phyloP scores from a whole-genome alignment of 2,329 filamentous ascomycete species.

The Emergomyces pasteurianus region DNA sequence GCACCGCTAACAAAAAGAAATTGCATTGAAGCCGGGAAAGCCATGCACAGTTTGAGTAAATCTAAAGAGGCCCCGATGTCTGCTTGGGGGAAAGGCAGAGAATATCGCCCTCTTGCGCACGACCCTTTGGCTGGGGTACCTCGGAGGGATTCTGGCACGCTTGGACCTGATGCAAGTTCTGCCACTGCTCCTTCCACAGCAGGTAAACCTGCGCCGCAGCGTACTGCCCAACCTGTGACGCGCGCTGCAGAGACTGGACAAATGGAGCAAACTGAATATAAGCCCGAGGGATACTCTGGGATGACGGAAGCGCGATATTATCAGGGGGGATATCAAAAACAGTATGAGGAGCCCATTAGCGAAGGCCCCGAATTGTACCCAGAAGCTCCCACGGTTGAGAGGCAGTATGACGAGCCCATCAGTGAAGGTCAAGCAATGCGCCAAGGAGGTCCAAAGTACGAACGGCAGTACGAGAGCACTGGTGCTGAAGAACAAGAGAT shows the following conservation, averaged over 20 bases:
- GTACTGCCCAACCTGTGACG: neutral
- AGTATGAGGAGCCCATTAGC: neutral
- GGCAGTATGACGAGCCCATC: neutral
- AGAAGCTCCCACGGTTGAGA: neutral
- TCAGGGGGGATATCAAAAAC: neutral
- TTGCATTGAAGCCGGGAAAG: neutral
- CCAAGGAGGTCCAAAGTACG: neutral
- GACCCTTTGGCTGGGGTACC: slow-evolving; percentile 3
- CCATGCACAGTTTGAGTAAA: neutral
- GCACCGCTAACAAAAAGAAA: neutral
- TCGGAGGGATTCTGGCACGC: neutral
- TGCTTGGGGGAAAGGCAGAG: slow-evolving; percentile 1
- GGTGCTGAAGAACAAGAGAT: neutral
- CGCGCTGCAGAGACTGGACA: neutral
- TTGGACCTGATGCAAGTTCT: neutral
- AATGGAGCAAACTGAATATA: neutral
- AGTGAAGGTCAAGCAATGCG: neutral
- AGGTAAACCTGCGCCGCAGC: neutral
- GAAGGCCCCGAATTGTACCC: too few species aligned
- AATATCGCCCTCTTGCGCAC: slow-evolving; percentile 1
- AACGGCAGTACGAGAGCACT: neutral
- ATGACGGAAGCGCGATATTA: neutral
- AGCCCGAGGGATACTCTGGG: neutral
- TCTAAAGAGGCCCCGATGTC: neutral
- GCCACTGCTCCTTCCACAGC: neutral